phyloP scores from a whole-genome alignment of 768 basidiomycete genomes.

The Russula brevipes region DNA sequence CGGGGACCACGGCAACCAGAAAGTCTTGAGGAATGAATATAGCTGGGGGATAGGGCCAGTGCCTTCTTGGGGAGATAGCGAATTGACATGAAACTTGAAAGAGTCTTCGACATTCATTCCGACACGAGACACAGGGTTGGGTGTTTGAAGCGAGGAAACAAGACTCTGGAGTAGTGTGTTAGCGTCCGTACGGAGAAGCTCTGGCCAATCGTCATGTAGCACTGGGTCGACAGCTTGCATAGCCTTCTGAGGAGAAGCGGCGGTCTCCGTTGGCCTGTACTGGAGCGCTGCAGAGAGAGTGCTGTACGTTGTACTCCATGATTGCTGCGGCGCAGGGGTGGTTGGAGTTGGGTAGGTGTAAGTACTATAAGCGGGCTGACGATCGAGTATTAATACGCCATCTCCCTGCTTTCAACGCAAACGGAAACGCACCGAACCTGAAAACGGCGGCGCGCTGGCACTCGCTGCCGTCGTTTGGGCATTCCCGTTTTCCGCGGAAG shows the following conservation, averaged over 20 bases:
- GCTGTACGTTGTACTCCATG: slow-evolving; percentile 23
- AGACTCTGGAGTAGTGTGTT: slow-evolving; percentile 54
- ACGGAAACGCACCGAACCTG: slow-evolving; percentile 18
- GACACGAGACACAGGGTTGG: slow-evolving; percentile 54
- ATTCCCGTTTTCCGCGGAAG: slow-evolving; percentile 1
- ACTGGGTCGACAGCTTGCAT: slow-evolving; percentile 27
- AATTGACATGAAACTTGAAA: slow-evolving; percentile 70
- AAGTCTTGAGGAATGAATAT: slow-evolving; percentile 75
- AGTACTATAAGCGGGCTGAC: slow-evolving; percentile 14
- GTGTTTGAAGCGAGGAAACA: slow-evolving; percentile 52
- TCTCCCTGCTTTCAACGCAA: not conserved
- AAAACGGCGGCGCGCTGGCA: slow-evolving; percentile 16
- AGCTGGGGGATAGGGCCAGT: slow-evolving; percentile 56
- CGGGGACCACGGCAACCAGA: slow-evolving; percentile 78
- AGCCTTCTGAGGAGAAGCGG: slow-evolving; percentile 6
- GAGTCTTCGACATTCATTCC: slow-evolving; percentile 70
- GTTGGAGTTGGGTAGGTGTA: slow-evolving; percentile 21
- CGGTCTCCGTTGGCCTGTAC: slow-evolving; percentile 20
- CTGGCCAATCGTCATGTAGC: slow-evolving; percentile 60
- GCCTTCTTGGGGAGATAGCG: slow-evolving; percentile 47
- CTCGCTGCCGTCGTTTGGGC: slow-evolving; percentile 12
- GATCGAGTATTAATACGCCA: not conserved
- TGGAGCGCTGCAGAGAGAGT: slow-evolving; percentile 25
- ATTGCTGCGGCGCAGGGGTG: slow-evolving; percentile 14
- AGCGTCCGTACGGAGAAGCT: slow-evolving; percentile 51